Evolutionary conservation across 345 rosid genomes (phyloP).

Genomic region (Noccaea bulbosa): DNA sequence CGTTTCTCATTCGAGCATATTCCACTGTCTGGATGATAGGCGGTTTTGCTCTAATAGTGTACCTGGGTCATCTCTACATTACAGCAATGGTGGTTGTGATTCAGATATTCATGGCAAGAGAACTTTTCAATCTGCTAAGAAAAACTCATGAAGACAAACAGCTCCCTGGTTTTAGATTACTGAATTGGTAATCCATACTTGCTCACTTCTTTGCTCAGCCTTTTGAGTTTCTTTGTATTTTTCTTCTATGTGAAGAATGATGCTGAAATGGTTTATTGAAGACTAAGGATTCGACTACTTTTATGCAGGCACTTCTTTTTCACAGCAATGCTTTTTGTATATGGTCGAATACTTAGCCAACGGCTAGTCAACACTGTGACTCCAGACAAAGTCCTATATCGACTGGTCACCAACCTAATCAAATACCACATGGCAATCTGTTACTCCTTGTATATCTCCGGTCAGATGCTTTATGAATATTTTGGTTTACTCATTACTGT

Average conservation of each 20-base stretch:
- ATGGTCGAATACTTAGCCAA: conserved; percentile 84
- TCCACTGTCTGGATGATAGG: conserved; percentile 87
- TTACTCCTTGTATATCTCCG: conserved; percentile 76
- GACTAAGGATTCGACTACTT: neutral
- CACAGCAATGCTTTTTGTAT: conserved; percentile 87
- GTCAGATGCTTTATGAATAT: conserved; percentile 45
- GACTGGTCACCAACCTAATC: conserved; percentile 70
- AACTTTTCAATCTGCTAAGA: conserved; percentile 74
- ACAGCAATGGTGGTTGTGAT: conserved; percentile 88
- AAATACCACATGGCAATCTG: conserved; percentile 82
- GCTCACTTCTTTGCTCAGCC: neutral
- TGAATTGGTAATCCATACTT: conserved; percentile 61
- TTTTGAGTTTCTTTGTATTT: neutral
- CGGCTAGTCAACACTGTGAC: conserved; percentile 83
- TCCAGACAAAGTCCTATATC: conserved; percentile 65
- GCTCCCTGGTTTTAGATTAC: conserved; percentile 79
- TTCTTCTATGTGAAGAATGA: neutral
- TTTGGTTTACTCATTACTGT: neutral
- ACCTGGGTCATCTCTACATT: conserved; percentile 83
- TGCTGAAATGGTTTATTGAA: neutral
- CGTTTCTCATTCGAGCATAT: conserved; percentile 62
- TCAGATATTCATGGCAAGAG: conserved; percentile 81
- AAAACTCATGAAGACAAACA: conserved; percentile 70
- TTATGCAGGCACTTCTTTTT: conserved; percentile 81
- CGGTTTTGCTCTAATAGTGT: conserved; percentile 65